phyloP scores from a whole-genome alignment of 352 stramenopile species.

The Globisporangium acanthophoron region DNA sequence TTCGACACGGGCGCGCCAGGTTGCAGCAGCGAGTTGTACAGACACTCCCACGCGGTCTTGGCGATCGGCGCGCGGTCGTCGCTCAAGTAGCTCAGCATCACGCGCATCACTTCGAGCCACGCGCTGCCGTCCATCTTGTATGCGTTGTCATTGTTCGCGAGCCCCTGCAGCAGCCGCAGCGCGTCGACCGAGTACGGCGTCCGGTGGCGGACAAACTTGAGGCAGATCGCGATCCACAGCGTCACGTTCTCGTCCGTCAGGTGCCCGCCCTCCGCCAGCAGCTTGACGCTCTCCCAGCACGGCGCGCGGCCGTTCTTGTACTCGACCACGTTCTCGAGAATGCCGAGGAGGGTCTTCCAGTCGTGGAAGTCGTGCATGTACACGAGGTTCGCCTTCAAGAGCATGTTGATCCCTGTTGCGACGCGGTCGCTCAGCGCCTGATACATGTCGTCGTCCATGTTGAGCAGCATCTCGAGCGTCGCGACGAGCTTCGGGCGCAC shows the following conservation, averaged over 20 bases:
- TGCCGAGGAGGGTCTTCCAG: constrained; percentile 65
- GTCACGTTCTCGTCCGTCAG: constrained; percentile 76
- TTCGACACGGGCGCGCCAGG: constrained; percentile 62
- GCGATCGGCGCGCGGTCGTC: constrained; percentile 72
- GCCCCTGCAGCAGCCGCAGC: constrained; percentile 59
- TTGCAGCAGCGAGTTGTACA: constrained; percentile 77
- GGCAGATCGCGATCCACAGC: constrained; percentile 77
- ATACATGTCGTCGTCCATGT: constrained; percentile 80
- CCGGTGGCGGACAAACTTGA: constrained; percentile 70
- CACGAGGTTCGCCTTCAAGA: constrained; percentile 83
- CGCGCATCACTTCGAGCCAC: constrained; percentile 83
- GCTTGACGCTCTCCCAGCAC: constrained; percentile 72
- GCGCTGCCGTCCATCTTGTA: constrained; percentile 68
- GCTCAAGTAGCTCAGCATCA: constrained; percentile 81
- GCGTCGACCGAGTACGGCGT: constrained; percentile 76
- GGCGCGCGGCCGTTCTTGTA: constrained; percentile 65
- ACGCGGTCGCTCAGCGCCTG: constrained; percentile 75
- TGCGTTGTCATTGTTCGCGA: constrained; percentile 68
- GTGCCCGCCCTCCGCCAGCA: constrained; percentile 66
- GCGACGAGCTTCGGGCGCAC: constrained; percentile 76
- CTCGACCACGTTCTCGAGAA: constrained; percentile 74
- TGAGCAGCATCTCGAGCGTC: constrained; percentile 66
- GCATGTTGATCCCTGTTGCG: constrained; percentile 74
- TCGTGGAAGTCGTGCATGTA: constrained; percentile 87
- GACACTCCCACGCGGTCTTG: constrained; percentile 80